phyloP scores from a whole-genome alignment of 2,329 filamentous ascomycete species.

The Fusarium dlaminii region DNA sequence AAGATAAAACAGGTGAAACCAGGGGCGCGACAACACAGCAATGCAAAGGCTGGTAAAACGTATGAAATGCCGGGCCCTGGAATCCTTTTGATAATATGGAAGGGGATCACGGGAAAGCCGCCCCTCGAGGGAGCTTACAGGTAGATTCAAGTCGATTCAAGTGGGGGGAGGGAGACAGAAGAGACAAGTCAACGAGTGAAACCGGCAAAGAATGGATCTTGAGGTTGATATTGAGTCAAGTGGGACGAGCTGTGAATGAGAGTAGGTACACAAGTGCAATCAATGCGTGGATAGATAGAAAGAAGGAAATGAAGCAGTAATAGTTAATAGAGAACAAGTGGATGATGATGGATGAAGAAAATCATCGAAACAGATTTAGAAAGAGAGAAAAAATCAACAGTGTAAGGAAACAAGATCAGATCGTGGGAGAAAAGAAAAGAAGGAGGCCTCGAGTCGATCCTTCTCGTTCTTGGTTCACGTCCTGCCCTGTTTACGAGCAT shows the following conservation, averaged over 20 bases:
- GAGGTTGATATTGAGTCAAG: conserved; percentile 14
- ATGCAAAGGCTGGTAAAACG: conserved; percentile 31
- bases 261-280: not conserved
- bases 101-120: conserved; percentile 18
- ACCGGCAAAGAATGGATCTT: conserved; percentile 24
- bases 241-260: conserved; percentile 13
- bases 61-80: conserved; percentile 30
- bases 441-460: conserved; percentile 30
- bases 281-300: not conserved
- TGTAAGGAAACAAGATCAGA: conserved; percentile 8
- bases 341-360: not conserved
- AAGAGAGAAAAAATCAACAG: not conserved
- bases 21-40: conserved; percentile 23
- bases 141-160: not conserved
- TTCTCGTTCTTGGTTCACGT: conserved; percentile 13
- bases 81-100: conserved; percentile 34
- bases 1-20: conserved; percentile 42
- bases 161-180: conserved; percentile 31
- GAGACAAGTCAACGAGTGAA: conserved; percentile 22
- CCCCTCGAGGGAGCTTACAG: conserved; percentile 35
- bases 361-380: not conserved
- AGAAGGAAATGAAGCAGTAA: not conserved
- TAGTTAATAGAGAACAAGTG: not conserved
- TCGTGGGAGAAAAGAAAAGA: conserved; percentile 3
- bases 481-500: conserved; percentile 10